Evolutionary conservation across 75 land plant species (phyloP).

Genomic region (Chamaecyparis obtusa): DNA sequence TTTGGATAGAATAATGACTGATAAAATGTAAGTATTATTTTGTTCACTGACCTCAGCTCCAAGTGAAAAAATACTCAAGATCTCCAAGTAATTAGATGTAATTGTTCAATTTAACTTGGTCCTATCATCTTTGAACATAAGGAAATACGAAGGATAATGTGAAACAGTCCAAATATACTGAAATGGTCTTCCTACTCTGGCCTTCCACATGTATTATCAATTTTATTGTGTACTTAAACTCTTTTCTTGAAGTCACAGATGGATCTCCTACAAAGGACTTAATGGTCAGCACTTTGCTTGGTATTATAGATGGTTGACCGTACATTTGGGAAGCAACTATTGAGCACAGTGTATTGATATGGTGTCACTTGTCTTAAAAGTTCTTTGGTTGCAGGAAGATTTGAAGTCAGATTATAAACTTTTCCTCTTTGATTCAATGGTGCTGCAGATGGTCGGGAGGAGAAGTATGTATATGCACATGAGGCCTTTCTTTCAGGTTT

Average conservation of each 20-base stretch:
- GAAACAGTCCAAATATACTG: background rate
- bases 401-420: background rate
- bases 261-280: background rate
- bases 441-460: slow-evolving; percentile 74
- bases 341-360: background rate
- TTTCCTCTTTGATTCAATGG: background rate
- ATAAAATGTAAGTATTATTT: too few species aligned
- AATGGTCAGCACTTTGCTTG: background rate
- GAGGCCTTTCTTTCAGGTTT: slow-evolving; percentile 74
- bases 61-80: background rate
- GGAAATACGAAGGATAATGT: background rate
- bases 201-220: background rate
- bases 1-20: too few species aligned
- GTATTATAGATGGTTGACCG: background rate
- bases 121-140: background rate
- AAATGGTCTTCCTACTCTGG: background rate
- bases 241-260: background rate
- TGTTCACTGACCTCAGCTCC: background rate
- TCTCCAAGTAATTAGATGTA: too few species aligned
- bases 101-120: background rate
- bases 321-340: background rate
- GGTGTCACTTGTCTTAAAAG: background rate
- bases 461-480: slow-evolving; percentile 53
- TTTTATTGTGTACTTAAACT: background rate
- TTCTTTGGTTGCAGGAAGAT: background rate